Percentiles rank a stretch among this genome's conserved stretches.
These are phyloP conservation scores for Poa pratensis DNA, from an alignment of 176 grass and related monocot genomes.

Conservation along the genomic window DNA sequence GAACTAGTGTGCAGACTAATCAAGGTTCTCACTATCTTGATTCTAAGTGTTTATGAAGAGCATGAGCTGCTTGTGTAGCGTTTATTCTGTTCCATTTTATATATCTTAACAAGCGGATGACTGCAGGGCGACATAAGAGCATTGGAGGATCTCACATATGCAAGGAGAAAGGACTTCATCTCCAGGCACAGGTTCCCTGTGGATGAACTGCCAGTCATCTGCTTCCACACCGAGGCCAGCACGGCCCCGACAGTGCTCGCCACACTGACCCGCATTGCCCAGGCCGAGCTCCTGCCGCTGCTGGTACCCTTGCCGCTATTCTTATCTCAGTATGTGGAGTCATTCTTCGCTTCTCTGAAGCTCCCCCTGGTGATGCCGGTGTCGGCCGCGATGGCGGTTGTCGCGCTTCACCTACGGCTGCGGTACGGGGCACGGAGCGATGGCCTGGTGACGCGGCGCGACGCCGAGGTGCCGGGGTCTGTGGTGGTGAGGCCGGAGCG, in stretches of 20 bases:
- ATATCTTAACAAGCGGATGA: not conserved
- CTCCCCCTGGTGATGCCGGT: conserved; percentile 71
- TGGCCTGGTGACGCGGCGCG: conserved; percentile 69
- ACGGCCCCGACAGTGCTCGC: conserved; percentile 61
- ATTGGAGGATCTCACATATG: conserved; percentile 92
- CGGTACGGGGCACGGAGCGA: conserved; percentile 76
- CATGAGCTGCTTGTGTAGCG: not conserved
- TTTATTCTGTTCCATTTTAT: not conserved
- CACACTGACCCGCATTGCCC: conserved; percentile 66
- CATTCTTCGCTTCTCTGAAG: conserved; percentile 46
- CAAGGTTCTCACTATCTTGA: conserved; percentile 53
- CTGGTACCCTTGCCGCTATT: conserved; percentile 57
- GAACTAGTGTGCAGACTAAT: conserved; percentile 86
- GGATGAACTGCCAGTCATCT: conserved; percentile 71
- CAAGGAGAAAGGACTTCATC: conserved; percentile 85
- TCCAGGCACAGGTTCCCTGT: conserved; percentile 67
- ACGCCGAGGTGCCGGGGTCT: conserved; percentile 84
- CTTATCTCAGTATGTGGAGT: conserved; percentile 44
- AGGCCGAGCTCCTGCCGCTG: conserved; percentile 78
- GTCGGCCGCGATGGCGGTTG: conserved; percentile 68
- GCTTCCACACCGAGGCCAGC: conserved; percentile 92
- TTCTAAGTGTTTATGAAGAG: not conserved
- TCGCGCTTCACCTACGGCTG: conserved; percentile 72
- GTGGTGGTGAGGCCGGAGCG: conserved; percentile 74
- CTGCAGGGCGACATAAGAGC: conserved; percentile 87